Evolutionary conservation across 768 basidiomycete species (phyloP).

Genomic region (Termitomyces sp.): DNA sequence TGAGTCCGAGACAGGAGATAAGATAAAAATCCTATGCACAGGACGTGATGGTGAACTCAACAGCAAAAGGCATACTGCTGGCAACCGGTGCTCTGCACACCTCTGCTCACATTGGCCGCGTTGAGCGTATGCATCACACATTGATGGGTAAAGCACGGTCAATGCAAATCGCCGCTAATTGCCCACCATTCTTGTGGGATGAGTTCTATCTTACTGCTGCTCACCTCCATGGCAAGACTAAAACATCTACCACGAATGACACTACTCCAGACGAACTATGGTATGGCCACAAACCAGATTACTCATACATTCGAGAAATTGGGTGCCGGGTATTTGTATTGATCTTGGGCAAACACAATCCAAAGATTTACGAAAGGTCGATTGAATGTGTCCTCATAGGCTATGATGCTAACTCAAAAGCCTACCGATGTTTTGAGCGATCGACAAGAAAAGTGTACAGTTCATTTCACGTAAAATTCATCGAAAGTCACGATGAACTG

Average conservation of each 20-base stretch:
- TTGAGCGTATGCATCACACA: not conserved
- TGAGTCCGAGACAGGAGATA: not conserved
- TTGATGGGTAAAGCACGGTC: not conserved
- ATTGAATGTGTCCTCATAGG: not conserved
- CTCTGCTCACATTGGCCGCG: not conserved
- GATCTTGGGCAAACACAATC: not conserved
- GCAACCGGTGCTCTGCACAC: not conserved
- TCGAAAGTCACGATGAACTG: not conserved
- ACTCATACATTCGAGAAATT: not conserved
- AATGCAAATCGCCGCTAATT: not conserved
- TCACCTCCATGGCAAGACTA: not conserved
- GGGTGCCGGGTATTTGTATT: not conserved
- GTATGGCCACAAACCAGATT: too few species aligned
- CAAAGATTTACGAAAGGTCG: not conserved
- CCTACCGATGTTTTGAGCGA: not conserved
- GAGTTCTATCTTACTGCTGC: not conserved
- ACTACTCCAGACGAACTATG: not conserved
- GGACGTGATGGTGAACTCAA: too few species aligned
- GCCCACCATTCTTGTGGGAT: not conserved
- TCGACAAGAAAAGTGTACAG: not conserved
- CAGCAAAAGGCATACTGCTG: not conserved
- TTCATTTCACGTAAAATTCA: not conserved
- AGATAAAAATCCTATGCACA: too few species aligned
- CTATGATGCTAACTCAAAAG: not conserved
- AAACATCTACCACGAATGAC: not conserved